Evolutionary conservation across 2,329 filamentous ascomycete species (phyloP), one percentile per base, ranked within the genome.

Genomic region (Plenodomus biglobosus): DNA sequence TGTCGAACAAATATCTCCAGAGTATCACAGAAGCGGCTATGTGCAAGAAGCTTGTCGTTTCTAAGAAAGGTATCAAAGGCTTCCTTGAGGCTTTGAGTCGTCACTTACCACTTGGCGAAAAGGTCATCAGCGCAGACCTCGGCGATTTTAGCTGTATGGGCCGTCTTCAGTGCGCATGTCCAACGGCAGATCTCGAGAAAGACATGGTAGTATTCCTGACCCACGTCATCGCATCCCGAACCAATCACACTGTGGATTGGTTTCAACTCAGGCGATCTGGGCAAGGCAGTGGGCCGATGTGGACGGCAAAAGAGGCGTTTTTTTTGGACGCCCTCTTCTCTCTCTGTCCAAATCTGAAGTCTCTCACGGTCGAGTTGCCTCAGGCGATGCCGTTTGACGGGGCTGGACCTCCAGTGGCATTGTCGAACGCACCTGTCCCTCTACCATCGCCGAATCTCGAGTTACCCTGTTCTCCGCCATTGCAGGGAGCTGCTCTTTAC

Each of bases 1-100:
- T 46, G 6, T 56, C 49, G 15, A 55, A 46, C 43, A 52, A 45
- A 35, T 44, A 44, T 8, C 27, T 63, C 4, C 22, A 46, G 7
- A 13, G 22, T 18, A 44, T 61, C 16, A 46, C 59, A 3, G 53
- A 55, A 37, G 39, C 56, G 22, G 46, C 55, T n/a, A 49, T 60
- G 16, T n/a, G 46, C 2, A 54, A 52, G 17, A 40, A 53, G 6
- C 43, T 54, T 0, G 17, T 48, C 6, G 21, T 62, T 4, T 52
- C 53, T 8, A 39, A 22, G 20, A 44, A 54, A 21, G 30, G 47
- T 8, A 56, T 58, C 22, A 46, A 40, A 36, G 40, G 45, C 8
- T 48, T 58, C 15, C 39, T 61, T 8, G 24, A 44, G 16, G 45
- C 45, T 38, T 45, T 61, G 13, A 30, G 36, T 34, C 19, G 30